Evolutionary conservation across 2,329 filamentous ascomycete genomes (phyloP).

Genomic region (Fusarium torreyae): DNA sequence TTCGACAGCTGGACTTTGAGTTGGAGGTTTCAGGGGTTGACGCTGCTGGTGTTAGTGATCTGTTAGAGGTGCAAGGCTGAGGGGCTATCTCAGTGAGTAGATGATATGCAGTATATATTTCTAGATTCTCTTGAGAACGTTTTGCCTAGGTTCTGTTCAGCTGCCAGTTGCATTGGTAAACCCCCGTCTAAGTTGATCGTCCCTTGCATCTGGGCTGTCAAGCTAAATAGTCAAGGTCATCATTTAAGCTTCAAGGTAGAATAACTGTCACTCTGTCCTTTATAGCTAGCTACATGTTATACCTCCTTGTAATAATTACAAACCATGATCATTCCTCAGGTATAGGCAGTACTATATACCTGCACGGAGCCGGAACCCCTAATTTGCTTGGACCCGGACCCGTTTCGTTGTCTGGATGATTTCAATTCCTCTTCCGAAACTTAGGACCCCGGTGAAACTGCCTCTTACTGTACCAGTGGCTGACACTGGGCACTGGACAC

Average conservation of each 20-base stretch:
- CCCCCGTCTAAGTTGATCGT: neutral
- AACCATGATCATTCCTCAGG: neutral
- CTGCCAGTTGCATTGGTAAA: neutral
- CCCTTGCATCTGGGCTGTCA: slow-evolving; percentile 7
- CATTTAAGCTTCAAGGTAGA: slow-evolving; percentile 2
- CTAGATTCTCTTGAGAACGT: neutral
- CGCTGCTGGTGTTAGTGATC: neutral
- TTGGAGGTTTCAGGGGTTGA: neutral
- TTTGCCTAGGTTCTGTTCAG: neutral
- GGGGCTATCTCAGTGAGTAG: neutral
- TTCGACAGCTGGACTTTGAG: slow-evolving; percentile 20
- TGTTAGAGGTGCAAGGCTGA: neutral
- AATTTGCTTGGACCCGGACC: neutral
- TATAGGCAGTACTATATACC: too few species aligned
- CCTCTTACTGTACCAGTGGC: slow-evolving; percentile 7
- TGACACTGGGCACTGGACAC: slow-evolving; percentile 15
- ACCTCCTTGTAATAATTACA: neutral
- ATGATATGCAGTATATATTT: neutral
- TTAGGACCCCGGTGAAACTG: neutral
- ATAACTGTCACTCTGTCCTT: neutral
- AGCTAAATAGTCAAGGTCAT: neutral
- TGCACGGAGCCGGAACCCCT: neutral
- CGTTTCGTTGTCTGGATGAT: slow-evolving; percentile 5
- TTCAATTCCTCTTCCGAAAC: slow-evolving; percentile 25
- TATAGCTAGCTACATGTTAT: neutral